Evolutionary conservation across 1,284 basidiomycete genomes (phyloP).

Genomic region (Heterobasidion annosum): DNA sequence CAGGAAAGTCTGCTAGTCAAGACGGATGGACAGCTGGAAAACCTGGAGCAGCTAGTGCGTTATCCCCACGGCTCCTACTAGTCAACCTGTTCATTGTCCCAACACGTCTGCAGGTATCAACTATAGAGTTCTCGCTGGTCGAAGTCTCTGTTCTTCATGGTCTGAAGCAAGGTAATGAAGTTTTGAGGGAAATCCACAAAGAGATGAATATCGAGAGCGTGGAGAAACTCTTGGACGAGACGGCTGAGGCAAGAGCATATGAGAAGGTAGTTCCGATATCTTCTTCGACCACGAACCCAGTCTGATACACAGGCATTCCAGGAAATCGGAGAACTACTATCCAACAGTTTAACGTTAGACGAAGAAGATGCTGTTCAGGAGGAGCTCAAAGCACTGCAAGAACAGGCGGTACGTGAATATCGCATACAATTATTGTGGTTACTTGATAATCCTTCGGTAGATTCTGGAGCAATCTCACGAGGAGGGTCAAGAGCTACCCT

Average conservation of each 20-base stretch:
- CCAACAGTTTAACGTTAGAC: conserved; percentile 74
- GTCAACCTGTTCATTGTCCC: not conserved
- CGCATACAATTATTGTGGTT: not conserved
- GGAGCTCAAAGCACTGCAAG: conserved; percentile 73
- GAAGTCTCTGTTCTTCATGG: conserved; percentile 92
- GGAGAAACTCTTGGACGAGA: conserved; percentile 90
- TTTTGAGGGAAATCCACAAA: conserved; percentile 88
- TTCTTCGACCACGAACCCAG: not conserved
- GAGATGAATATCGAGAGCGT: conserved; percentile 90
- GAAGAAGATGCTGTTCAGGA: conserved; percentile 91
- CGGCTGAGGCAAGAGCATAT: conserved; percentile 87
- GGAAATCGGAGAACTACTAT: conserved; percentile 90
- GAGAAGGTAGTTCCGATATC: conserved; percentile 57
- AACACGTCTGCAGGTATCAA: conserved; percentile 60
- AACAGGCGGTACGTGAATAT: conserved; percentile 15
- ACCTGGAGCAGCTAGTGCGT: conserved; percentile 82
- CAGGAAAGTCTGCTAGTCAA: conserved; percentile 83
- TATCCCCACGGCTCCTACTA: not conserved
- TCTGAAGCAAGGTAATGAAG: conserved; percentile 87
- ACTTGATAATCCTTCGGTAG: not conserved
- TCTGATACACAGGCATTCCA: not conserved
- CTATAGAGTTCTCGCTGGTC: conserved; percentile 93
- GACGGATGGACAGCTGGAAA: conserved; percentile 88
- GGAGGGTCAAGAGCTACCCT: conserved; percentile 26
- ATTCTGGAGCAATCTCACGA: conserved; percentile 6